Conservation (phyloP, 345 rosid species). For the Raphanus raphanistrum region DNA sequence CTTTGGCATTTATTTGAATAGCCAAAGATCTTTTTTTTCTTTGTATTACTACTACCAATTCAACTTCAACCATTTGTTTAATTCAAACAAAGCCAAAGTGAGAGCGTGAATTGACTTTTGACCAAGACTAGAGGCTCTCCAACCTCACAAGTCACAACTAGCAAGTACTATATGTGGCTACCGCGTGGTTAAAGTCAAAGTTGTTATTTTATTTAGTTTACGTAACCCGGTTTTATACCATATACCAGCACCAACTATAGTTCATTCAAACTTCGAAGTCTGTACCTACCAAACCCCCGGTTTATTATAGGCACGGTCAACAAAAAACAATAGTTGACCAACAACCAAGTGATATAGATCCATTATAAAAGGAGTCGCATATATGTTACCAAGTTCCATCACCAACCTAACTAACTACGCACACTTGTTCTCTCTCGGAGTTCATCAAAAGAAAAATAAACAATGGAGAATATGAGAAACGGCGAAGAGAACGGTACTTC, state of each 20-base stretch:
- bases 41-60: constrained; percentile 2
- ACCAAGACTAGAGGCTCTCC: constrained; percentile 12
- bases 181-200: constrained; percentile 1
- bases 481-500: constrained; percentile 9
- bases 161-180: background rate
- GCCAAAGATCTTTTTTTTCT: background rate
- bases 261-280: background rate
- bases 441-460: background rate
- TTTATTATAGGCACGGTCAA: constrained; percentile 22
- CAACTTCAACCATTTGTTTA: constrained; percentile 6
- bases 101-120: constrained; percentile 22
- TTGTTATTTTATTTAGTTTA: background rate
- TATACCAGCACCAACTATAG: background rate
- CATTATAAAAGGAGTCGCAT: constrained; percentile 19
- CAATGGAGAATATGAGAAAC: constrained; percentile 24
- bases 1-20: constrained; percentile 2
- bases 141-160: background rate
- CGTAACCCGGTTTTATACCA: constrained; percentile 11
- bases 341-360: constrained; percentile 5
- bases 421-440: constrained; percentile 5
- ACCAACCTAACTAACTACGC: constrained; percentile 22
- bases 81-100: constrained; percentile 5
- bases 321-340: constrained; percentile 22
- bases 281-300: constrained; percentile 22
- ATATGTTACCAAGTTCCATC: constrained; percentile 28